Conservation (phyloP, 2,329 filamentous ascomycete species). For the Hymenoscyphus linearis region DNA sequence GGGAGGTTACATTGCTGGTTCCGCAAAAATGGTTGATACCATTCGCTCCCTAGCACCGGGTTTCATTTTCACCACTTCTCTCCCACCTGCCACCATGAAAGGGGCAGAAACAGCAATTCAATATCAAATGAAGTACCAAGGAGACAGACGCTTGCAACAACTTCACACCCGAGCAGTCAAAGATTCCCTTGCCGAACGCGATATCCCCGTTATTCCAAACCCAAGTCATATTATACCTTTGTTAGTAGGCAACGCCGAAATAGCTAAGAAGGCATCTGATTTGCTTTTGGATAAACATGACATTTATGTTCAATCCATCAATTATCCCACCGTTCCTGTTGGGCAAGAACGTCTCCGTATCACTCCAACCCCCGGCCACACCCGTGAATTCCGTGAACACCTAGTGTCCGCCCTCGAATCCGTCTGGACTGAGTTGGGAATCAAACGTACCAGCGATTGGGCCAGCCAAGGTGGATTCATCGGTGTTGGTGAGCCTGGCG, state of each 20-base stretch:
- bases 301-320: constrained; percentile 98
- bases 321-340: constrained; percentile 95
- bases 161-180: constrained; percentile 95
- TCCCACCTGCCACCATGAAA: constrained; percentile 95
- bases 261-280: constrained; percentile 88
- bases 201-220: constrained; percentile 97
- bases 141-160: constrained; percentile 88
- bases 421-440: constrained; percentile 82
- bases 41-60: constrained; percentile 92
- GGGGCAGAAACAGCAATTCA: constrained; percentile 88
- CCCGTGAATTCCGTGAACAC: constrained; percentile 76
- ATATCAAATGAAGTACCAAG: constrained; percentile 80
- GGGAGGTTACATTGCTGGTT: constrained; percentile 94
- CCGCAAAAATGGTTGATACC: constrained; percentile 78
- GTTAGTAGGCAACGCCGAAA: constrained; percentile 86
- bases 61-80: constrained; percentile 97
- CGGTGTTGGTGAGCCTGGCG: constrained; percentile 73
- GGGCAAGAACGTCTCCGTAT: constrained; percentile 96
- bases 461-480: constrained; percentile 87
- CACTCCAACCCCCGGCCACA: constrained; percentile 91
- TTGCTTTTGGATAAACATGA: constrained; percentile 83
- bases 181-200: constrained; percentile 67
- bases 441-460: constrained; percentile 94
- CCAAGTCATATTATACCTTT: constrained; percentile 94
- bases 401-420: constrained; percentile 77